These are phyloP conservation scores for Tolypocladium guangdongense DNA, from an alignment of 2,329 filamentous ascomycete genomes.

Conservation along the genomic window DNA sequence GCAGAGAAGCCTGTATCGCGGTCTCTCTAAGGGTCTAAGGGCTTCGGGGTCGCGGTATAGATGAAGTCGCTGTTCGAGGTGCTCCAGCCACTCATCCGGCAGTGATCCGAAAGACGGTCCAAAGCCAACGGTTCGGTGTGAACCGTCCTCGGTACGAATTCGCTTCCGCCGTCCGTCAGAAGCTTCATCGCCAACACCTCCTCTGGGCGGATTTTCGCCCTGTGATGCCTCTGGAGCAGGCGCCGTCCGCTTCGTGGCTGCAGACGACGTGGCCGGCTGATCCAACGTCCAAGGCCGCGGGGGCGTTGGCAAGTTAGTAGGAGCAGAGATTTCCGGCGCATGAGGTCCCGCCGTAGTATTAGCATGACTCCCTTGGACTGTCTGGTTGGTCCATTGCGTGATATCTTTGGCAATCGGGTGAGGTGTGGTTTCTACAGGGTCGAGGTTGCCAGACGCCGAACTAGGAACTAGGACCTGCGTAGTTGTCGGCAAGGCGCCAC, in stretches of 20 bases:
- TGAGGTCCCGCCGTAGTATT: neutral
- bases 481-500: neutral
- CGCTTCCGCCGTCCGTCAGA: neutral
- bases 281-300: neutral
- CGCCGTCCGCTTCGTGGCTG: neutral
- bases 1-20: conserved; percentile 41
- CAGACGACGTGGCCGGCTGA: neutral
- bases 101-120: neutral
- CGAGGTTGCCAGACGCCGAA: neutral
- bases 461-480: too few species aligned
- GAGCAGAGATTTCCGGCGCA: neutral
- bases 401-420: neutral
- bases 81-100: neutral
- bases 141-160: neutral
- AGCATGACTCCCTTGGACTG: neutral
- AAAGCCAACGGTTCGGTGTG: too few species aligned
- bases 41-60: conserved; percentile 1
- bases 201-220: too few species aligned
- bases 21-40: conserved; percentile 26
- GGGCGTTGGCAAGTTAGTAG: neutral
- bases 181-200: neutral
- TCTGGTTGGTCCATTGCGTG: neutral
- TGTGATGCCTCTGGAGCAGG: neutral
- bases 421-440: neutral
- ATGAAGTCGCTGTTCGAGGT: neutral